A percentile compares a stretch with the other conserved stretches of the same genome.
These are phyloP conservation scores for Actinomucor elegans DNA, from an alignment of 371 early-diverging fungal species.

Conservation along the genomic window DNA sequence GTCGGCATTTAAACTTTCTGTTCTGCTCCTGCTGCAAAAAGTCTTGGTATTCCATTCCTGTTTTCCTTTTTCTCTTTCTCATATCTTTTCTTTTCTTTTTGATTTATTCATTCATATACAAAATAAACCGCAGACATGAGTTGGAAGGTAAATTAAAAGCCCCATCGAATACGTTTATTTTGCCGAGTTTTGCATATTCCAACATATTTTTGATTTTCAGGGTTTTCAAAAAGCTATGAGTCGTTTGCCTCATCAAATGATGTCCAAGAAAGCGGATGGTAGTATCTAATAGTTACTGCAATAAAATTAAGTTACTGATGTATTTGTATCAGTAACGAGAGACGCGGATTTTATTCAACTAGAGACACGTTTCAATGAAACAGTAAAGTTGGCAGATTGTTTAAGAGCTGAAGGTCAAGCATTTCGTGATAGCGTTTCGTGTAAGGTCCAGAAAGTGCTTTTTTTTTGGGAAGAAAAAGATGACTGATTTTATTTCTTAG, in stretches of 20 bases:
- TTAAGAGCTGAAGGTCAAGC: conserved; percentile 69
- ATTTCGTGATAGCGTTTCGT: conserved; percentile 74
- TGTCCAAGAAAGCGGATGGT: conserved; percentile 49
- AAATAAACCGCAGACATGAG: too few relatives aligned
- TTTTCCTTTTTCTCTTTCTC: too few relatives aligned
- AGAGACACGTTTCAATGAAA: conserved; percentile 59
- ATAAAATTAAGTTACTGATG: neutral
- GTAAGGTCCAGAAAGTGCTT: too few relatives aligned
- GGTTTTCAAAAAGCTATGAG: conserved; percentile 35
- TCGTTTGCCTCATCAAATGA: conserved; percentile 39
- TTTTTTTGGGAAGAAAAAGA: too few relatives aligned
- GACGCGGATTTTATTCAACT: conserved; percentile 74
- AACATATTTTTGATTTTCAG: conserved; percentile 1
- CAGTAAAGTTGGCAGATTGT: conserved; percentile 51
- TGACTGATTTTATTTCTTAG: too few relatives aligned
- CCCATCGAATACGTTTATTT: neutral
- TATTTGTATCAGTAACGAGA: conserved; percentile 53
- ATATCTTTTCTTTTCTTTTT: too few relatives aligned
- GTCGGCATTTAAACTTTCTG: too few relatives aligned
- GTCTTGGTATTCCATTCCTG: too few relatives aligned
- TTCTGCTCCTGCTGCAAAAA: too few relatives aligned
- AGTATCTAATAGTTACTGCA: neutral
- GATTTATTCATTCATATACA: too few relatives aligned
- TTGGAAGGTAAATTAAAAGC: conserved; percentile 19
- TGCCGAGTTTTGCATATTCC: neutral